Evolutionary conservation across 768 basidiomycete species (phyloP).

Genomic region (Coprinellus micaceus): DNA sequence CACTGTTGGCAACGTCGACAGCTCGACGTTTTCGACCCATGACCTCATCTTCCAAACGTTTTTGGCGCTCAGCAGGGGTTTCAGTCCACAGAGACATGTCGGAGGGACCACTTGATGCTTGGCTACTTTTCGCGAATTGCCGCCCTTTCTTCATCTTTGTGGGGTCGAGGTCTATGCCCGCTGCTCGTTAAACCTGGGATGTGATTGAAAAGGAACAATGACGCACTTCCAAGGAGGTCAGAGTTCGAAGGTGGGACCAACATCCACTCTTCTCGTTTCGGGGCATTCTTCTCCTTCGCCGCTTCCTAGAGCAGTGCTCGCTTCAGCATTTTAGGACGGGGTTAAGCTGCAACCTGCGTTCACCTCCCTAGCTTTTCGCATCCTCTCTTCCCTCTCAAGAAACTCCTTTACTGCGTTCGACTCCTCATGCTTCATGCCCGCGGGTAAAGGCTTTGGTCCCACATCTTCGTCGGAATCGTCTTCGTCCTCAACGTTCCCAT

Average conservation of each 20-base stretch:
- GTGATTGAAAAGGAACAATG: not conserved
- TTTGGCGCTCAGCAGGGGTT: constrained; percentile 88
- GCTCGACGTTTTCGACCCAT: constrained; percentile 84
- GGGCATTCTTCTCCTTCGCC: constrained; percentile 61
- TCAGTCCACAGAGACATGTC: constrained; percentile 92
- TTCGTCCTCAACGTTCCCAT: constrained; percentile 35
- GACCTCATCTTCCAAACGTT: constrained; percentile 90
- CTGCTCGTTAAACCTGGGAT: not conserved
- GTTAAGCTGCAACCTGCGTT: constrained; percentile 12
- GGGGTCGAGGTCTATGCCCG: constrained; percentile 70
- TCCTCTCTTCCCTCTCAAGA: constrained; percentile 77
- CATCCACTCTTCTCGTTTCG: constrained; percentile 97
- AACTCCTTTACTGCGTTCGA: constrained; percentile 77
- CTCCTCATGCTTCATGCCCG: constrained; percentile 37
- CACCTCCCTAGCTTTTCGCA: constrained; percentile 66
- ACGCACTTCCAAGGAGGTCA: constrained; percentile 74
- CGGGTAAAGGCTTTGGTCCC: constrained; percentile 76
- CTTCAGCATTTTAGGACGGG: not conserved
- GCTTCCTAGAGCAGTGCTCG: constrained; percentile 50
- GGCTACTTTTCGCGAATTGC: constrained; percentile 64
- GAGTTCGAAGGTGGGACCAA: constrained; percentile 84
- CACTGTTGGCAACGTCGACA: constrained; percentile 46
- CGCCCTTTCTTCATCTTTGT: constrained; percentile 69
- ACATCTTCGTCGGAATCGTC: constrained; percentile 75
- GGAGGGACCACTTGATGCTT: constrained; percentile 35